Evolutionary conservation across 1,139 yeast species (phyloP).

Genomic region (Schwanniomyces etchellsii): DNA sequence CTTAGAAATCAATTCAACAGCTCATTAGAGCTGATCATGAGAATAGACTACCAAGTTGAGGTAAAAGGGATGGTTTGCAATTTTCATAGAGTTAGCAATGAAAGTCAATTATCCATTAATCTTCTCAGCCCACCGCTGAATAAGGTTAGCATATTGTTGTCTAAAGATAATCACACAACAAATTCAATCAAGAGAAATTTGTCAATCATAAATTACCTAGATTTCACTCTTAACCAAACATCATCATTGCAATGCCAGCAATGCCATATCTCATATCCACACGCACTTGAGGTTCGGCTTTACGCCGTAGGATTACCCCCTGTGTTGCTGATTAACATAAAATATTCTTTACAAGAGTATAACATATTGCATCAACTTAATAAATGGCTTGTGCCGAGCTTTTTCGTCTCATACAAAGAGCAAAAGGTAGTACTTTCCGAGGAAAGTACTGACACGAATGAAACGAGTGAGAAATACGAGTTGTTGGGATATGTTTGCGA

Average conservation of each 20-base stretch:
- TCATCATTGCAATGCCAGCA: conserved; percentile 40
- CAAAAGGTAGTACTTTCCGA: conserved; percentile 10
- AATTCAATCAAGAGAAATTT: conserved; percentile 7
- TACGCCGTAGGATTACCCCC: conserved; percentile 52
- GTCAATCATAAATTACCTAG: conserved; percentile 45
- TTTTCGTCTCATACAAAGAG: conserved; percentile 39
- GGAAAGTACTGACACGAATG: conserved; percentile 8
- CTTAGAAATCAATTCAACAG: conserved; percentile 26
- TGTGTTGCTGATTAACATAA: conserved; percentile 57
- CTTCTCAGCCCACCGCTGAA: conserved; percentile 28
- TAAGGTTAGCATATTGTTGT: conserved; percentile 19
- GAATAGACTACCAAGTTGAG: conserved; percentile 34
- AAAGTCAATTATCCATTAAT: conserved; percentile 32
- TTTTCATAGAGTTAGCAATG: conserved; percentile 22
- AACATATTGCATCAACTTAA: conserved; percentile 27
- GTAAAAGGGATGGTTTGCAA: conserved; percentile 33
- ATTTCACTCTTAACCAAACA: conserved; percentile 50
- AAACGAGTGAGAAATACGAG: conserved; percentile 37
- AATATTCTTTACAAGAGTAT: conserved; percentile 47
- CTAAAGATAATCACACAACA: conserved; percentile 8
- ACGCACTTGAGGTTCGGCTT: conserved; percentile 48
- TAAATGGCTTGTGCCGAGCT: conserved; percentile 59
- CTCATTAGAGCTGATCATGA: conserved; percentile 18
- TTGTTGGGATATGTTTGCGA: conserved; percentile 67
- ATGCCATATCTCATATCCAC: conserved; percentile 20